phyloP scores from a whole-genome alignment of 2,329 filamentous ascomycete species.

The Aspergillus awamori region DNA sequence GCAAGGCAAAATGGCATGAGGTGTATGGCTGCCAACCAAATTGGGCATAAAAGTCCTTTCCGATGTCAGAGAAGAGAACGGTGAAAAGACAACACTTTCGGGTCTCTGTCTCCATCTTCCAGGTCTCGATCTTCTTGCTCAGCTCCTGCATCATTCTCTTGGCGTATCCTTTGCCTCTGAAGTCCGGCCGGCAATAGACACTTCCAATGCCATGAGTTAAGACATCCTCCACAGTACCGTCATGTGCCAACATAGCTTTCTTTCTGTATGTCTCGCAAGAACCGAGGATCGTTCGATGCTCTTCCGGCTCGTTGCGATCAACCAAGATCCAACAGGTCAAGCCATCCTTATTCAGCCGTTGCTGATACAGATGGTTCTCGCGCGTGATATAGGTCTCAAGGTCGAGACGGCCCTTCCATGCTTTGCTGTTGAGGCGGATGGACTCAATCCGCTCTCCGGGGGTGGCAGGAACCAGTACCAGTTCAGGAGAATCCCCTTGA shows the following conservation, averaged over 20 bases:
- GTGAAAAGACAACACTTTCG: conserved; percentile 63
- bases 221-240: conserved; percentile 59
- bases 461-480: conserved; percentile 59
- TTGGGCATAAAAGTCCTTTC: conserved; percentile 76
- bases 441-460: conserved; percentile 56
- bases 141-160: conserved; percentile 73
- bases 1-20: conserved; percentile 71
- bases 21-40: conserved; percentile 76
- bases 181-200: conserved; percentile 72
- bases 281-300: conserved; percentile 53
- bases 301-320: conserved; percentile 45
- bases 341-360: conserved; percentile 57
- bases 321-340: conserved; percentile 65
- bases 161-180: conserved; percentile 75
- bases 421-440: conserved; percentile 56
- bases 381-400: conserved; percentile 60
- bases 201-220: conserved; percentile 73
- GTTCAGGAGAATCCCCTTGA: conserved; percentile 51
- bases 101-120: conserved; percentile 51
- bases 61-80: conserved; percentile 83
- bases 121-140: conserved; percentile 55
- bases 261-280: conserved; percentile 60
- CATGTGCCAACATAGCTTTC: conserved; percentile 47
- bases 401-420: conserved; percentile 61
- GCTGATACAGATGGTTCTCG: conserved; percentile 56